Evolutionary conservation across 2,329 filamentous ascomycete species (phyloP), one percentile per base, ranked within the genome.

Genomic region (Plenodomus lindquistii): DNA sequence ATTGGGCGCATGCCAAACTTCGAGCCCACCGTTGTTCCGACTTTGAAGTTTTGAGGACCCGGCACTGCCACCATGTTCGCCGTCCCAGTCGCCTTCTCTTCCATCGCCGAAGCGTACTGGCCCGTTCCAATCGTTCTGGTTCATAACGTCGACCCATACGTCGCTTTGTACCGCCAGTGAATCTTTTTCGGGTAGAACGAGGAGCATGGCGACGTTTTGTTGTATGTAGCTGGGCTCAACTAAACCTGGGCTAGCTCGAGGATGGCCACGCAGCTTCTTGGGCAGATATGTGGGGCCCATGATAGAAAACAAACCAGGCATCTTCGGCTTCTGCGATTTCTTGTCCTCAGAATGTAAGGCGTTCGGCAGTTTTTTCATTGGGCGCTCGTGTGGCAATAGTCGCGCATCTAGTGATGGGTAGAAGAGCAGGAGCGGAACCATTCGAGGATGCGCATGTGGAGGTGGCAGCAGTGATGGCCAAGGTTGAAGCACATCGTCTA

Each of bases 331-430:
- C 44, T 66, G 57, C 0, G 53, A 38, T 16, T 55, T 56, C 44
- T 67, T 64, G 46, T 70, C 66, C 27, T 69, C 57, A 7, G 55
- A 54, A n/a, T 69, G 59, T n/a, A 72, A 51, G 15, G 66, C 63
- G 20, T 65, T 70, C 1, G 72, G 70, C 22, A 73, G 48, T 8
- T 61, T 48, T 46, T 72, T 71, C 50, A 65, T 65, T 1, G 70
- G 66, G 0, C 74, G 70, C 45, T 75, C 70, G 47, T 73, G 70
- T 5, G 73, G 74, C 7, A 75, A 60, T 22, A 74, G 62, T 19
- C 73, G 67, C 4, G 71, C 66, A 50, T 77, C 74, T 36, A 77
- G 65, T 5, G 72, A 72, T 16, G 74, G 73, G 45, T 75, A 76
- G 60, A 75, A 76, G 15, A 77, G 67, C 27, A 76, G 62, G 4